Base-by-base conservation (phyloP, 1,284 basidiomycete genomes). In the Malassezia sp. region DNA sequence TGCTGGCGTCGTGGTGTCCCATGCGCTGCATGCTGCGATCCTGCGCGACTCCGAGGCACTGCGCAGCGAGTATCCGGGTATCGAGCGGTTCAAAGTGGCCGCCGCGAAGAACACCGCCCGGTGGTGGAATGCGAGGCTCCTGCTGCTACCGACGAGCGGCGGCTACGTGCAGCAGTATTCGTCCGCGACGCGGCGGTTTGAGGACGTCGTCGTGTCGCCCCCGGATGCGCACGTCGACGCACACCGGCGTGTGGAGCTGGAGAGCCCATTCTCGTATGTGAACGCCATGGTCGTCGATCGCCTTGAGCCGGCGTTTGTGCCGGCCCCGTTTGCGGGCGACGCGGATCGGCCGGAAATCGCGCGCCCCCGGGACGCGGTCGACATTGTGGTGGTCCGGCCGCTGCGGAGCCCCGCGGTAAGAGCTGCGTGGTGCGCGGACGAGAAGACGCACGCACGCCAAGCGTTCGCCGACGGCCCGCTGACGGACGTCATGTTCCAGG, bases 1-100 rank as follows among this genome's bases (percentile, higher is more conserved):
- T 2, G 71, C 73, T 0, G 72, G 74, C 45, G 71, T 77, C 23
- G 74, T 77, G 30, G 64, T 72, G 18, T 76, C 75, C 5, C 73
- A 73, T 12, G 76, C 83, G 1, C 75, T 95, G n/a, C 91, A 95
- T 71, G 87, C 90, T 0, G 76, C 79, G 24, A 85, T 95, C 52
- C 75, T 96, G 28, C 75, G 79, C 56, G 71, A 71, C 39, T 57
- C 63, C 1, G 70, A 71, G 31, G 80, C 85, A 61, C 42, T 95
- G 38, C 79, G 90, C 14, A 63, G 73, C 2, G 61, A 75, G 14
- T 40, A 83, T 29, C 85, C 85, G 1, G 81, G 83, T 5, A 74
- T 89, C 23, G 85, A 88, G 60, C 78, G 88, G 47, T 91, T 85
- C 75, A 85, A 88, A 71, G 71, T 83, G 26, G 89, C 90, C 2